A percentile compares a stretch with the other conserved stretches of the same genome.
These are phyloP conservation scores for Sphaerulina vaccinii DNA, from an alignment of 2,329 filamentous ascomycete species.

Conservation along the genomic window DNA sequence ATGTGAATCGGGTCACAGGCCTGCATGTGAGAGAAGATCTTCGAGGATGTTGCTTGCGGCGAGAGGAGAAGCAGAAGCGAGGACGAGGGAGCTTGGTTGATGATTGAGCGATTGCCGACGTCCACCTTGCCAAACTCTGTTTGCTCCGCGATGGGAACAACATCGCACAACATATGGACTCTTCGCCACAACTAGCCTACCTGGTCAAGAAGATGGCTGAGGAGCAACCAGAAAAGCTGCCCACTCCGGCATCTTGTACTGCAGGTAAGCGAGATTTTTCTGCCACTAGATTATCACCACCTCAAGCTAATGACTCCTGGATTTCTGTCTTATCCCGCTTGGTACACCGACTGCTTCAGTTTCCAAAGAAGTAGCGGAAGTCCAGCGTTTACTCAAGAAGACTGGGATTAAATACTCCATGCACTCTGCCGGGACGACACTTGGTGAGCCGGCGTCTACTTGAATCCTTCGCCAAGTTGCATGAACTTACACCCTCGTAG, in stretches of 20 bases:
- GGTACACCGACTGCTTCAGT: constrained; percentile 51
- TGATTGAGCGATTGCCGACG: neutral
- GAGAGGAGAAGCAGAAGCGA: neutral
- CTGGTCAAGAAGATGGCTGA: constrained; percentile 34
- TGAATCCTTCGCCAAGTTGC: neutral
- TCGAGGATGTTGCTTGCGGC: neutral
- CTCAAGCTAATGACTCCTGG: neutral
- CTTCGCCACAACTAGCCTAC: constrained; percentile 33
- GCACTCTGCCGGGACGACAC: constrained; percentile 91
- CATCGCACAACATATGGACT: constrained; percentile 29
- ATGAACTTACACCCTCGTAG: constrained; percentile 49
- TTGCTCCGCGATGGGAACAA: neutral
- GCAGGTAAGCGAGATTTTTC: constrained; percentile 45
- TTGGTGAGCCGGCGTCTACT: constrained; percentile 59
- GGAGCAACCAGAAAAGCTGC: constrained; percentile 31
- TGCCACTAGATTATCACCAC: neutral
- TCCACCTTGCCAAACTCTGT: neutral
- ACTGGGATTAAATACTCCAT: constrained; percentile 81
- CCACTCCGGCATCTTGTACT: constrained; percentile 72
- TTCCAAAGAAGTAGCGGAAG: constrained; percentile 74
- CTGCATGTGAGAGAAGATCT: neutral
- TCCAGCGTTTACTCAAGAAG: constrained; percentile 78
- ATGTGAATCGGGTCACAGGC: neutral
- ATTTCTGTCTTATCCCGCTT: neutral
- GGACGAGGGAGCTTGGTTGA: neutral